phyloP scores from a whole-genome alignment of 306 rosid species.

The Gastrolobium bilobum region DNA sequence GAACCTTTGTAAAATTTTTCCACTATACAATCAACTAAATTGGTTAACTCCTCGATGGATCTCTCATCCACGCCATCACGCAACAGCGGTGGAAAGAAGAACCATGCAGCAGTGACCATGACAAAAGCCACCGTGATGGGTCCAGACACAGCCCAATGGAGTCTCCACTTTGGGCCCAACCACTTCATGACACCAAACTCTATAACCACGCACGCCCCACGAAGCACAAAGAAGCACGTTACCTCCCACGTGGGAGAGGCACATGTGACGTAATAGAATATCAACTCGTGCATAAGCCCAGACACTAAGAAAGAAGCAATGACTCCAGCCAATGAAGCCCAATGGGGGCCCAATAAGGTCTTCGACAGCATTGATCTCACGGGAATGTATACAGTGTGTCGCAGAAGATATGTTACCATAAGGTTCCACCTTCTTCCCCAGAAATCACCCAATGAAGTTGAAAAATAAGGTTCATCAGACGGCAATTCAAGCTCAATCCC shows the following conservation, averaged over 20 bases:
- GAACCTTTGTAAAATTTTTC: background rate
- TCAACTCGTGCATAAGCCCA: conserved; percentile 71
- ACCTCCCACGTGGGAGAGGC: conserved; percentile 85
- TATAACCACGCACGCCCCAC: conserved; percentile 62
- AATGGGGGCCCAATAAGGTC: conserved; percentile 39
- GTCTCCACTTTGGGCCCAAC: conserved; percentile 34
- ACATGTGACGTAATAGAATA: conserved; percentile 65
- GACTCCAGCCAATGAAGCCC: conserved; percentile 34
- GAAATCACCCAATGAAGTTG: conserved; percentile 76
- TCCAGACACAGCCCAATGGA: conserved; percentile 53
- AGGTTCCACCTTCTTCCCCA: conserved; percentile 92
- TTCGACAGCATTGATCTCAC: background rate
- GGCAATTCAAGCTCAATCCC: conserved; percentile 66
- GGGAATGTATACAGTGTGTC: conserved; percentile 59
- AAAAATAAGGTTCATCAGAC: conserved; percentile 69
- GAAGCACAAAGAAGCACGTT: conserved; percentile 68
- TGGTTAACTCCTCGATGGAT: conserved; percentile 34
- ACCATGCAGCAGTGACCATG: conserved; percentile 55
- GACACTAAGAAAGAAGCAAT: conserved; percentile 57
- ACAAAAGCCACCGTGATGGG: conserved; percentile 56
- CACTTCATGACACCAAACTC: conserved; percentile 62
- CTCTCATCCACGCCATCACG: conserved; percentile 57
- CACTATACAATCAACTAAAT: conserved; percentile 29
- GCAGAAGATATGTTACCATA: conserved; percentile 66
- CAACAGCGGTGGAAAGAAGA: conserved; percentile 67